These are phyloP conservation scores for Trichosanthes cucumerina DNA, from an alignment of 306 rosid species.

Conservation along the genomic window DNA sequence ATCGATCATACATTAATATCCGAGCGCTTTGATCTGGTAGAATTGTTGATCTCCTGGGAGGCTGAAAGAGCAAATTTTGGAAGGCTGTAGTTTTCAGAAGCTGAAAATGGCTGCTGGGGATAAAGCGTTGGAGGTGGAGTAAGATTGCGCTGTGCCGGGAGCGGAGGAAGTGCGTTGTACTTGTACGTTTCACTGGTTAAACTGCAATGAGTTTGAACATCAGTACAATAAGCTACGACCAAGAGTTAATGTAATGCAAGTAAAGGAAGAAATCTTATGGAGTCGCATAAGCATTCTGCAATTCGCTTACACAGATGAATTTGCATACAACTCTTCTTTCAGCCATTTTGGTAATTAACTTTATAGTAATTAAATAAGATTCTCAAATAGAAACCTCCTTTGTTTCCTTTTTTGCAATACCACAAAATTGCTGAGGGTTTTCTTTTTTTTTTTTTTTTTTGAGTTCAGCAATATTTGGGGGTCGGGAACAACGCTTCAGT, in stretches of 20 bases:
- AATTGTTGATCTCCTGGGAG: constrained; percentile 43
- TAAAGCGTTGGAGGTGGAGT: constrained; percentile 93
- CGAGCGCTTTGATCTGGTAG: constrained; percentile 66
- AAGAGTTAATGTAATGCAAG: neutral
- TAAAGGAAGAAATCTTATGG: neutral
- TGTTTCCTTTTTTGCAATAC: neutral
- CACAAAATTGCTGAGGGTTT: too few species aligned
- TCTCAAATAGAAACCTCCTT: neutral
- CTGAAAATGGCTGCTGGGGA: constrained; percentile 93
- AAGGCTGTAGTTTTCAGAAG: constrained; percentile 53
- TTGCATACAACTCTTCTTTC: neutral
- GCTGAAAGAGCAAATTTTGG: constrained; percentile 62
- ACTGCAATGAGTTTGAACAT: constrained; percentile 24
- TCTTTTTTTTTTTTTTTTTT: too few species aligned
- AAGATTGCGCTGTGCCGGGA: constrained; percentile 92
- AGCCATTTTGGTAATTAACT: neutral
- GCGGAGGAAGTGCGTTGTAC: constrained; percentile 74
- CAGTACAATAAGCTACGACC: neutral
- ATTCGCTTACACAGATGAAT: neutral
- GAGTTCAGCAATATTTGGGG: too few species aligned
- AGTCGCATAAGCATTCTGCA: neutral
- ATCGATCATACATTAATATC: constrained; percentile 72
- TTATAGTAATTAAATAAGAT: neutral
- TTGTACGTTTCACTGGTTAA: constrained; percentile 48
- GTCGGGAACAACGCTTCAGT: neutral